Percentiles rank a stretch among this genome's conserved stretches.
Conservation (phyloP, 1,284 basidiomycete genomes). For the Microbotryomycetes sp. region DNA sequence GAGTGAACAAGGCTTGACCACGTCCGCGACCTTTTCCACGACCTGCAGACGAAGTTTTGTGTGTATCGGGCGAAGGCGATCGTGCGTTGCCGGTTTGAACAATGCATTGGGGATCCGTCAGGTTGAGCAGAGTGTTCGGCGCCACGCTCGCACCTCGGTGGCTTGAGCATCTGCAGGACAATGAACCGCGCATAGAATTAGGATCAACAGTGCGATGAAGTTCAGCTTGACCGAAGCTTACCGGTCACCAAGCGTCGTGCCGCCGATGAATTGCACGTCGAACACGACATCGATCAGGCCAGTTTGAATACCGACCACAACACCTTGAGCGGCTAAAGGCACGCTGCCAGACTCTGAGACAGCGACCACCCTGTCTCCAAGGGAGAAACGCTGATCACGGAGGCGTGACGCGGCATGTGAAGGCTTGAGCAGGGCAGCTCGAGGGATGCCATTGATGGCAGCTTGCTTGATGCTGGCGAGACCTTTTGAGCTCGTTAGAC, state of each 20-base stretch:
- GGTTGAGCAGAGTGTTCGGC: conserved; percentile 76
- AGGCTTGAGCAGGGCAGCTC: conserved; percentile 92
- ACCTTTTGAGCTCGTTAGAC: conserved; percentile 57
- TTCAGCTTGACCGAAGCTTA: too few relatives aligned
- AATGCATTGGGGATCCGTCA: conserved; percentile 52
- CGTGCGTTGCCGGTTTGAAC: background rate
- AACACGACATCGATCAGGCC: conserved; percentile 94
- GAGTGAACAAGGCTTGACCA: conserved; percentile 22
- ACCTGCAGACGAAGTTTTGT: background rate
- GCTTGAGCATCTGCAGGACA: conserved; percentile 62
- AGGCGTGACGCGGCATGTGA: conserved; percentile 82
- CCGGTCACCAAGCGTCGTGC: conserved; percentile 78
- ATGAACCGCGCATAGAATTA: conserved; percentile 18
- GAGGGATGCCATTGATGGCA: conserved; percentile 82
- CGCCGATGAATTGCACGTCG: conserved; percentile 92
- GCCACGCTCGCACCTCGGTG: conserved; percentile 81
- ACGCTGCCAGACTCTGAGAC: conserved; percentile 89
- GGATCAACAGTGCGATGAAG: too few relatives aligned
- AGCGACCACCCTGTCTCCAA: conserved; percentile 95
- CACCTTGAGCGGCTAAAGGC: conserved; percentile 83
- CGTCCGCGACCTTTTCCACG: background rate
- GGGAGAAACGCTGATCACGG: conserved; percentile 78
- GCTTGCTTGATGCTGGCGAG: conserved; percentile 70
- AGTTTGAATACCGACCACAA: conserved; percentile 79
- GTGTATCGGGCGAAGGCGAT: background rate